Evolutionary conservation across 208 protist species (phyloP).

Genomic region (Trypanosoma rangeli): DNA sequence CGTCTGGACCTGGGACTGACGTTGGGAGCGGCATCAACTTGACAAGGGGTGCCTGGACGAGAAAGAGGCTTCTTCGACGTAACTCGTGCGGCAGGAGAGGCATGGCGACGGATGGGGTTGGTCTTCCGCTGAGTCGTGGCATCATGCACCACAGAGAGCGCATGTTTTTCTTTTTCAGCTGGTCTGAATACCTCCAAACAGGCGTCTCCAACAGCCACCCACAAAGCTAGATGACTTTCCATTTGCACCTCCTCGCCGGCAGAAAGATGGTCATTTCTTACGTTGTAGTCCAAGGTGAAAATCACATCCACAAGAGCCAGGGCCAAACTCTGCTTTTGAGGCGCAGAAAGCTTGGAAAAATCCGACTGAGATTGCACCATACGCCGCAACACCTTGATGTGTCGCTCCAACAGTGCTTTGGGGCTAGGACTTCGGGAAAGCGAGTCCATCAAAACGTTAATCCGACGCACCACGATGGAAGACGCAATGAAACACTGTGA

Average conservation of each 20-base stretch:
- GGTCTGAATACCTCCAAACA: slow-evolving; percentile 30
- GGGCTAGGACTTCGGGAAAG: slow-evolving; percentile 42
- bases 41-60: background rate
- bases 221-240: slow-evolving; percentile 30
- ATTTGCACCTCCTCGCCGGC: slow-evolving; percentile 30
- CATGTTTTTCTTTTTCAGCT: slow-evolving; percentile 5
- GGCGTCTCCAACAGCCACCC: slow-evolving; percentile 32
- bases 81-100: slow-evolving; percentile 6
- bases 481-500: slow-evolving; percentile 50
- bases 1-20: slow-evolving; percentile 5
- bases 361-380: slow-evolving; percentile 23
- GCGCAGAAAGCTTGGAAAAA: slow-evolving; percentile 9
- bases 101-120: slow-evolving; percentile 29
- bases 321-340: slow-evolving; percentile 32
- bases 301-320: slow-evolving; percentile 53
- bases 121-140: slow-evolving; percentile 42
- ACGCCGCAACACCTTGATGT: slow-evolving; percentile 28
- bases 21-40: background rate
- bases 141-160: slow-evolving; percentile 30
- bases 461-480: slow-evolving; percentile 31
- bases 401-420: slow-evolving; percentile 45
- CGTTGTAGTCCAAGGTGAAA: slow-evolving; percentile 46
- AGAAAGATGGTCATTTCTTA: slow-evolving; percentile 29
- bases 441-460: slow-evolving; percentile 35
- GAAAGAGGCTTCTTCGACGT: background rate